Evolutionary conservation across 352 stramenopile genomes (phyloP), one percentile per base, ranked within the genome.

Genomic region (Phytophthora pisi): DNA sequence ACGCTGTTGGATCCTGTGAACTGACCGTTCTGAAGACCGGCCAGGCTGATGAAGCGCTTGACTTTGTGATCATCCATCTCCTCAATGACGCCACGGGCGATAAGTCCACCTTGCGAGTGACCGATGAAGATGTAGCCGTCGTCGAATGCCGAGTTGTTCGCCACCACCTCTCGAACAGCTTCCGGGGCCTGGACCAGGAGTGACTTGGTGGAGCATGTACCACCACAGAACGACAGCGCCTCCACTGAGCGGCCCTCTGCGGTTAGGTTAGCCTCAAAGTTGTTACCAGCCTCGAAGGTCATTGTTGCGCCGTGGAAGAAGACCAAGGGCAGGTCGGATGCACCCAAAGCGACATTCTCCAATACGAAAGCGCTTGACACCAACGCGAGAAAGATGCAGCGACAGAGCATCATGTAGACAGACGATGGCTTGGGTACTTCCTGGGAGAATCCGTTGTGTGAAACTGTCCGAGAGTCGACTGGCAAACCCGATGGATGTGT

Each of bases 21-120:
- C 53, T 78, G 62, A 18, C 77, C 77, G 63, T 82, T 83, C 31
- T 81, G 72, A 0, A 67, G 57, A 10, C 72, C 75, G 0, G 74
- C 77, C 2, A 86, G 64, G 59, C 65, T 81, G 57, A 86, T 72
- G 51, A 81, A 71, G 47, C 57, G 69, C 15, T 71, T 63, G 5
- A 73, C 72, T 4, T 76, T 72, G 67, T 86, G 74, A 51, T 81
- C 72, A 47, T 86, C 72, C 77, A 79, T 80, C 20, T 74, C 58
- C 64, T 86, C 74, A 30, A 83, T 60, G 8, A 86, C 75, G 11
- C 58, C 67, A 9, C 77, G 74, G 8, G 66, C 64, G 16, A 86
- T 63, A 1, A 70, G 43, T 0, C 72, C 77, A 11, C 77, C 77
- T 7, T 75, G 65, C 6, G 74, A 82, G 55, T 83, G 72, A n/a